Conservation (phyloP, 2,329 filamentous ascomycete species). For the Beauveria sp. region DNA sequence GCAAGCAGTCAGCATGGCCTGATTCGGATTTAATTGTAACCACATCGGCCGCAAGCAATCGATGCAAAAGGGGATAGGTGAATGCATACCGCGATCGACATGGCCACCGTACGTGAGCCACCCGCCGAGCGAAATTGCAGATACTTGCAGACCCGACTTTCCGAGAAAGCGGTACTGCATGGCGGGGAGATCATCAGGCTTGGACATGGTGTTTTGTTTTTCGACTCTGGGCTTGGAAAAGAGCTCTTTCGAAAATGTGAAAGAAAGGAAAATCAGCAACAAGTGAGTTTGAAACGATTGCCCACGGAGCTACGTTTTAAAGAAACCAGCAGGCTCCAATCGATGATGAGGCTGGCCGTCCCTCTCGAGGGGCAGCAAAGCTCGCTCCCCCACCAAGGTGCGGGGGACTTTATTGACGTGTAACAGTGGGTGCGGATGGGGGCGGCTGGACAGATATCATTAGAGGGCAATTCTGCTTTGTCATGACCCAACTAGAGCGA, state of each 20-base stretch:
- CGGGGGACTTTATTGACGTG: neutral
- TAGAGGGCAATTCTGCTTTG: neutral
- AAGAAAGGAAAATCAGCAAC: neutral
- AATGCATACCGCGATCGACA: conserved; percentile 52
- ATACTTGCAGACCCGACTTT: conserved; percentile 65
- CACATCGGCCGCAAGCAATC: no score
- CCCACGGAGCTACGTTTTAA: neutral
- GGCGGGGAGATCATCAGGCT: conserved; percentile 35
- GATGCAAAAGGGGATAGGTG: neutral
- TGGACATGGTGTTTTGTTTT: conserved; percentile 22
- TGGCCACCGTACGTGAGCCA: conserved; percentile 72
- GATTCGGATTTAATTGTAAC: no score
- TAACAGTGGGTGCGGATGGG: neutral
- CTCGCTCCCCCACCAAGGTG: neutral
- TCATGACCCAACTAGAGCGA: neutral
- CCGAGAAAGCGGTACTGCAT: conserved; percentile 70
- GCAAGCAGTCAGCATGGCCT: conserved; percentile 9
- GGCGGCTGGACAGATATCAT: neutral
- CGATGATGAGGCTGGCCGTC: conserved; percentile 1
- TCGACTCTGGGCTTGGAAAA: no score
- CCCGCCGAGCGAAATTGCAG: conserved; percentile 61
- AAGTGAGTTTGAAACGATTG: neutral
- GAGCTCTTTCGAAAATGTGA: neutral
- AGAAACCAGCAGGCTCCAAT: neutral
- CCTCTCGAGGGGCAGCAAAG: neutral